Conservation (phyloP, 352 stramenopile species). For the Phytopythium aichiense region DNA sequence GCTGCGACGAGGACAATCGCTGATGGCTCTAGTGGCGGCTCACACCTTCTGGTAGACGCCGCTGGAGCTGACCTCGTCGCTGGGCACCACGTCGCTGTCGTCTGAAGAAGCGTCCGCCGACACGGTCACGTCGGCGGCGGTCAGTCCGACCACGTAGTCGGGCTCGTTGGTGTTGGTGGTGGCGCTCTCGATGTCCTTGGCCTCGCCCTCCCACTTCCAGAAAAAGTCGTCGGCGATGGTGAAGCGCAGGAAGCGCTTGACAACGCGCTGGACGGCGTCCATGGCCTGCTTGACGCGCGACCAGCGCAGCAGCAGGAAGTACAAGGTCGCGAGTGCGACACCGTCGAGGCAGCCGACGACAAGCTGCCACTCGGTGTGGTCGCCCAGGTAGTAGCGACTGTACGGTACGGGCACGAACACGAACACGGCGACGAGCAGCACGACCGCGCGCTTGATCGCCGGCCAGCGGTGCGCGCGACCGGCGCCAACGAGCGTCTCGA, state of each 20-base stretch:
- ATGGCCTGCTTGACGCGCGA: slow-evolving; percentile 20
- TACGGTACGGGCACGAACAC: slow-evolving; percentile 36
- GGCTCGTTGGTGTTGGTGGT: neutral
- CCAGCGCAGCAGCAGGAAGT: slow-evolving; percentile 38
- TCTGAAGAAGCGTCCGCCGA: slow-evolving; percentile 26
- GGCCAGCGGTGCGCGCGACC: slow-evolving; percentile 21
- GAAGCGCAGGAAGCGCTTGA: slow-evolving; percentile 21
- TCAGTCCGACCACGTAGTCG: neutral
- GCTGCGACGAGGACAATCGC: neutral
- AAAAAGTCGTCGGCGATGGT: slow-evolving; percentile 40
- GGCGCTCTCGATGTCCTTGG: slow-evolving; percentile 5
- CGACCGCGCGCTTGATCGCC: slow-evolving; percentile 9
- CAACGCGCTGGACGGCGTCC: slow-evolving; percentile 13
- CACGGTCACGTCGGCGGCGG: slow-evolving; percentile 13
- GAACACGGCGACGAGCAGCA: slow-evolving; percentile 13
- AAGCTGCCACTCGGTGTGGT: slow-evolving; percentile 39
- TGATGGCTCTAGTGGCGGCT: neutral
- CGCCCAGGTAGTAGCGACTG: slow-evolving; percentile 42
- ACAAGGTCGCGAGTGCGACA: slow-evolving; percentile 24
- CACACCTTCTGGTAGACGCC: slow-evolving; percentile 5
- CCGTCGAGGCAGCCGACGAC: slow-evolving; percentile 24
- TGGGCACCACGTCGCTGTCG: slow-evolving; percentile 16
- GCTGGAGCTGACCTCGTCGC: slow-evolving; percentile 15
- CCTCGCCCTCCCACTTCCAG: slow-evolving; percentile 10
- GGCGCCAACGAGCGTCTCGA: slow-evolving; percentile 28